These are phyloP conservation scores for Ceratocystis papillata DNA, from an alignment of 2,329 filamentous ascomycete species.

Conservation along the genomic window DNA sequence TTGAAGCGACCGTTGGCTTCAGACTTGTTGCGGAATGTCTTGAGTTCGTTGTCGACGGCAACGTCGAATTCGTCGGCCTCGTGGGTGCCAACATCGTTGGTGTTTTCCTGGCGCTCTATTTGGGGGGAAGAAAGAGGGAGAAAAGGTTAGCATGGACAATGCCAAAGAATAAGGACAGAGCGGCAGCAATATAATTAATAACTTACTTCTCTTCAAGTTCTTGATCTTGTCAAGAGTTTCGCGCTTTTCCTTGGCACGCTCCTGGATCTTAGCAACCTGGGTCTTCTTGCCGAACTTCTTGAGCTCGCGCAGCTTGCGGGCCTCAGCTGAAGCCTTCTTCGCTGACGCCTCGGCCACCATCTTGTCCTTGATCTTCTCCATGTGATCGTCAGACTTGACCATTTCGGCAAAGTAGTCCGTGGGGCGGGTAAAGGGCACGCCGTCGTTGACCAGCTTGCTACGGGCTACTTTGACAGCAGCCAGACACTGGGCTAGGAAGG, in stretches of 20 bases:
- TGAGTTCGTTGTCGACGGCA: constrained; percentile 59
- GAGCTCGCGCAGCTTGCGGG: constrained; percentile 80
- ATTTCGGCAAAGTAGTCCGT: constrained; percentile 98
- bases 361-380: constrained; percentile 92
- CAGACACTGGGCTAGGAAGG: constrained; percentile 84
- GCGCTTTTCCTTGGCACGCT: constrained; percentile 82
- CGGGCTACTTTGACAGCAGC: constrained; percentile 66
- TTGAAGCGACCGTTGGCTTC: constrained; percentile 35
- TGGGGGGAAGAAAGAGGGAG: constrained; percentile 19
- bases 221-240: constrained; percentile 95
- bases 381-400: constrained; percentile 96
- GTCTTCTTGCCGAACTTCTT: constrained; percentile 99
- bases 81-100: constrained; percentile 51
- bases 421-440: constrained; percentile 74
- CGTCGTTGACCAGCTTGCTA: constrained; percentile 65
- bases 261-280: constrained; percentile 89
- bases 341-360: constrained; percentile 80
- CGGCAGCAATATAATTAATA: not conserved
- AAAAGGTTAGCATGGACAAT: constrained; percentile 27
- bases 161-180: constrained; percentile 19
- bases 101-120: constrained; percentile 72
- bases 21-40: constrained; percentile 31
- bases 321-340: constrained; percentile 87
- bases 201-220: constrained; percentile 82
- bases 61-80: constrained; percentile 87